A percentile compares a stretch with the other conserved stretches of the same genome.
Evolutionary conservation across 2,329 filamentous ascomycete species (phyloP).

Genomic region (Aspergillus neotritici): DNA sequence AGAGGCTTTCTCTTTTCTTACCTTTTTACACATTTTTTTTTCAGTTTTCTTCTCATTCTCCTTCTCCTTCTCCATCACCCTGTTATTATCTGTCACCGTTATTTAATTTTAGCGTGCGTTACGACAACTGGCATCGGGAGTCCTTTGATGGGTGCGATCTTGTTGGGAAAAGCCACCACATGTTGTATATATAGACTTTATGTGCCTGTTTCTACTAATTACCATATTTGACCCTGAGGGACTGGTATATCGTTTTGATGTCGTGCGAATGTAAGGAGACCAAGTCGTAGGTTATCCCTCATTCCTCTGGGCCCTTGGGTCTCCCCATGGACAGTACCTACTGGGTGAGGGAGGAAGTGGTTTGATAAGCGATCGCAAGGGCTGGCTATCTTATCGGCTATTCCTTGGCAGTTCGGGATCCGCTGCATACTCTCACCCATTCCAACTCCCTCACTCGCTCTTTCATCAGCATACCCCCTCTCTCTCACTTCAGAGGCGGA

Average conservation of each 20-base stretch:
- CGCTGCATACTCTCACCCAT: too few relatives aligned
- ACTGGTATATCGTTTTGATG: slow-evolving; percentile 22
- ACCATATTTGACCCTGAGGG: slow-evolving; percentile 17
- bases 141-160: slow-evolving; percentile 16
- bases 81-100: slow-evolving; percentile 10
- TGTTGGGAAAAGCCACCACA: slow-evolving; percentile 16
- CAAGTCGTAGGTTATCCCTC: too few relatives aligned
- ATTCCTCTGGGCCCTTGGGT: too few relatives aligned
- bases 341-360: too few relatives aligned
- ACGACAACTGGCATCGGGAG: slow-evolving; percentile 22
- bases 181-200: slow-evolving; percentile 34
- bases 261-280: slow-evolving; percentile 1
- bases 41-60: background rate
- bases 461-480: too few relatives aligned
- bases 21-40: slow-evolving; percentile 5
- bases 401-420: slow-evolving; percentile 7
- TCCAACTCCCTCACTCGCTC: too few relatives aligned
- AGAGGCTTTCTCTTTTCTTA: slow-evolving; percentile 1
- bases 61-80: slow-evolving; percentile 1
- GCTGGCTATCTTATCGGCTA: slow-evolving; percentile 19
- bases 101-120: slow-evolving; percentile 24
- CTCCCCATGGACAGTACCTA: too few relatives aligned
- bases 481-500: too few relatives aligned
- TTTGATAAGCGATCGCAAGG: slow-evolving; percentile 13
- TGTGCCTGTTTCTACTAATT: slow-evolving; percentile 12